A percentile compares a stretch with the other conserved stretches of the same genome.
phyloP scores from a whole-genome alignment of 768 basidiomycete genomes.

The Trametes villosa region DNA sequence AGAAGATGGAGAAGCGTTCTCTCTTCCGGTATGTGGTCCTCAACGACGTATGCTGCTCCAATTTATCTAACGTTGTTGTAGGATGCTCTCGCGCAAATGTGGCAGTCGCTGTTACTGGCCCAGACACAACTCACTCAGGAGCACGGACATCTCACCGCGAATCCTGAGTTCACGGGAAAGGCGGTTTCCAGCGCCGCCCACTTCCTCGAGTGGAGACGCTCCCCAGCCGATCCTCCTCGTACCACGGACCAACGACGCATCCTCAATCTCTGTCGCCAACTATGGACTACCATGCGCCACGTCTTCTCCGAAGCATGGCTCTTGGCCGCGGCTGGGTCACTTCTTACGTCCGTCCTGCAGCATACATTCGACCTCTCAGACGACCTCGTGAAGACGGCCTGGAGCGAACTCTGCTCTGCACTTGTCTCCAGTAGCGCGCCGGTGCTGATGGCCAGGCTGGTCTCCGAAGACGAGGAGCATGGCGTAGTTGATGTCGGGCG shows the following conservation, averaged over 20 bases:
- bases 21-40: conserved; percentile 2
- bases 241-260: background rate
- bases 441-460: conserved; percentile 42
- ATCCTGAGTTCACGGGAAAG: conserved; percentile 39
- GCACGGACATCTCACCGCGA: conserved; percentile 40
- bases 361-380: conserved; percentile 47
- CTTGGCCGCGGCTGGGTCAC: conserved; percentile 46
- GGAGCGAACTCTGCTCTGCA: conserved; percentile 54
- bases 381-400: conserved; percentile 43
- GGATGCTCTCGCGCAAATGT: conserved; percentile 47
- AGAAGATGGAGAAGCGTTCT: background rate
- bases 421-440: conserved; percentile 49
- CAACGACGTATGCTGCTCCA: background rate
- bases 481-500: conserved; percentile 42
- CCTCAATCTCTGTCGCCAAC: conserved; percentile 45
- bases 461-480: conserved; percentile 31
- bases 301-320: conserved; percentile 50
- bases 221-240: background rate
- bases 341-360: conserved; percentile 52
- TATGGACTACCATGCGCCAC: conserved; percentile 58
- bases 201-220: conserved; percentile 37
- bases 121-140: conserved; percentile 49
- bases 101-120: conserved; percentile 61
- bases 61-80: conserved; percentile 28
- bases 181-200: conserved; percentile 41